Conservation (phyloP, 768 basidiomycete species). For the Auriscalpium orientale region DNA sequence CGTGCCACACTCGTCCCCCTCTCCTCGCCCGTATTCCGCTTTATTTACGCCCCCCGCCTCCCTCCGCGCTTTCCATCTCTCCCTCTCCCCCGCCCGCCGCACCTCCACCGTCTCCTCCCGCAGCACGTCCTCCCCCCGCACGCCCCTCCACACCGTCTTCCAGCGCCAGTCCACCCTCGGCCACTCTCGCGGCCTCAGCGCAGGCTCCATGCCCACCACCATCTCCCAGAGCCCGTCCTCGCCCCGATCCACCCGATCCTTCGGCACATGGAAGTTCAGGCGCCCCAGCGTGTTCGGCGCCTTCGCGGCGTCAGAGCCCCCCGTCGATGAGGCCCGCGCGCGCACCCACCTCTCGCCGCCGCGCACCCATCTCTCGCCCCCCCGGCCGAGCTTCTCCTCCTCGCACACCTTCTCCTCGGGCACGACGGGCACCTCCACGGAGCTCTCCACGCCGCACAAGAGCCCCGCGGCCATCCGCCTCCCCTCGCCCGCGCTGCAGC, state of each 20-base stretch:
- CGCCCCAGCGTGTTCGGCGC: constrained; percentile 56
- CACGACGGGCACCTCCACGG: constrained; percentile 12
- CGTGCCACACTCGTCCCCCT: constrained; percentile 19
- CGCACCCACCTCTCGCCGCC: constrained; percentile 21
- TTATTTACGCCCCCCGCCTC: constrained; percentile 31
- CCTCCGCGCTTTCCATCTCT: constrained; percentile 34
- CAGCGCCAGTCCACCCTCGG: constrained; percentile 1
- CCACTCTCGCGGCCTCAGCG: constrained; percentile 34
- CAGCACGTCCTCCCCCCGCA: constrained; percentile 27
- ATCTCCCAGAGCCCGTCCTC: not conserved
- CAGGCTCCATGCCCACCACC: constrained; percentile 2
- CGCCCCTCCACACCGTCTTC: constrained; percentile 17
- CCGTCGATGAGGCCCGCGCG: constrained; percentile 19
- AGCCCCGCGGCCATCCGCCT: constrained; percentile 27
- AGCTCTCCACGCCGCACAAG: constrained; percentile 21
- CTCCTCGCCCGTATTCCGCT: constrained; percentile 27
- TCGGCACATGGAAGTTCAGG: constrained; percentile 23
- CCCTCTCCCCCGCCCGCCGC: constrained; percentile 34
- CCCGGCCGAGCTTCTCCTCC: constrained; percentile 18
- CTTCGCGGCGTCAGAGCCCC: constrained; percentile 42
- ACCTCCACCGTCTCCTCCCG: constrained; percentile 28
- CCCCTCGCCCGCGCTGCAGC: constrained; percentile 27
- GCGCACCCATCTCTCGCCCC: constrained; percentile 16
- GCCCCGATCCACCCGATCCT: constrained; percentile 2
- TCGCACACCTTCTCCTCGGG: constrained; percentile 15